Evolutionary conservation across 352 stramenopile species (phyloP), one percentile per base, ranked within the genome.

Genomic region (Thalassiosira livingstoniorum): DNA sequence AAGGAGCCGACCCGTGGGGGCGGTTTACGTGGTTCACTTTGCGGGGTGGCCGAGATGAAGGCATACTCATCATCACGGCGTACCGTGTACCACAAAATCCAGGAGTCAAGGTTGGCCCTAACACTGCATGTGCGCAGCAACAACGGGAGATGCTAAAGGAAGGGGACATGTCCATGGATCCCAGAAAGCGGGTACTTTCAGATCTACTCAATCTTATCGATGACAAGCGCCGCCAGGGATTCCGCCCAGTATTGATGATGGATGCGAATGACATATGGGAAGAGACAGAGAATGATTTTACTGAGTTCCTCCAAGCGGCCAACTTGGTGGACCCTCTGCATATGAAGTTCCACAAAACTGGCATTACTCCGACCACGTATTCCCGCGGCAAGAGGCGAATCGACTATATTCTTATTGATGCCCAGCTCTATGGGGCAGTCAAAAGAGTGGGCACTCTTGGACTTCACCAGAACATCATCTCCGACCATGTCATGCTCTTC

Each of bases 361-460:
- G 39, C 15, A 7, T 47, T 31, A 65, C 39, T 18, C 39, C 39
- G 15, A 47, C 42, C 0, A 81, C 73, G 0, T 81, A 81, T 27
- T 1, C 32, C 7, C 13, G 63, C 25, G 73, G 73, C 0, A 51
- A 25, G 0, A 1, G 31, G 15, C 39, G 39, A 31, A 45, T 81
- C n/a, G 63, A 81, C 32, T 75, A 62, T 39, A 81, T 81, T n/a
- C 31, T 81, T 0, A 32, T 75, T 23, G 51, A 68, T 55, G 11
- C 34, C 0, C 0, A 3, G 2, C n/a, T 81, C 47, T 2, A 15
- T 2, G 32, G 47, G 21, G 27, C 43, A 29, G 43, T 73, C 2
- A 42, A 55, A 23, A 18, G 71, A 2, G 43, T 80, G 2, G 71
- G 61, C 11, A 73, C 42, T 0, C 29, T 80, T 13, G 71, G 71